These are phyloP conservation scores for Diaporthe citrichinensis DNA, from an alignment of 2,329 filamentous ascomycete species.

Conservation along the genomic window DNA sequence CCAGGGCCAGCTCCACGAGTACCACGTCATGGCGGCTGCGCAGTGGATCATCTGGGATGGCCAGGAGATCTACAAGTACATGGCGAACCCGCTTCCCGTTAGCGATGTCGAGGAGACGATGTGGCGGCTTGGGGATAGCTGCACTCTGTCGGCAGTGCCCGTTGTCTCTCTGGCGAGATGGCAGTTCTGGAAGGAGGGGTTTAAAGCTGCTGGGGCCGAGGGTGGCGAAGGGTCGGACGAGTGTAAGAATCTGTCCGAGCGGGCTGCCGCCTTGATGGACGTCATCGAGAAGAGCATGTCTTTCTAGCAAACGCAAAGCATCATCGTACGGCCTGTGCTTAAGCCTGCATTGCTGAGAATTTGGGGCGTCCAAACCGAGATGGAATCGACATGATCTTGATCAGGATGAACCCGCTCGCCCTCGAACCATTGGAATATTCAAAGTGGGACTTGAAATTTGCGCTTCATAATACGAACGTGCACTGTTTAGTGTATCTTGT, in stretches of 20 bases:
- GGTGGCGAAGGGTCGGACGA: not conserved
- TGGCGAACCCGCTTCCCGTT: not conserved
- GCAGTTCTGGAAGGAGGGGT: constrained; percentile 10
- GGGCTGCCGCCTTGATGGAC: not conserved
- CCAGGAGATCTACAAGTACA: not conserved
- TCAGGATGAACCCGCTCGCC: too few relatives aligned
- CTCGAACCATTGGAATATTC: too few relatives aligned
- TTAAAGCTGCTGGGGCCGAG: not conserved
- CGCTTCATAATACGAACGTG: too few relatives aligned
- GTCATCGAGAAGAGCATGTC: not conserved
- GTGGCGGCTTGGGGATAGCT: constrained; percentile 3
- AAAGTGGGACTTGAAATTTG: too few relatives aligned
- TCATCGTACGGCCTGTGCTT: too few relatives aligned
- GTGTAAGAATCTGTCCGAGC: not conserved
- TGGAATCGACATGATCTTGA: too few relatives aligned
- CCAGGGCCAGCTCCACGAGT: not conserved
- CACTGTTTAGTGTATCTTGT: not conserved
- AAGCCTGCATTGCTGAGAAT: too few relatives aligned
- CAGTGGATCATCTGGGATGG: constrained; percentile 12
- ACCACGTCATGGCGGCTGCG: constrained; percentile 11
- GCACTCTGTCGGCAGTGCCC: not conserved
- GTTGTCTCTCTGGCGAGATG: constrained; percentile 8
- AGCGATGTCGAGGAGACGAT: not conserved
- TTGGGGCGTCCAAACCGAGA: too few relatives aligned
- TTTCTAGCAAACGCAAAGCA: not conserved